Evolutionary conservation across 768 basidiomycete genomes (phyloP).

Genomic region (Lenzites betulinus): DNA sequence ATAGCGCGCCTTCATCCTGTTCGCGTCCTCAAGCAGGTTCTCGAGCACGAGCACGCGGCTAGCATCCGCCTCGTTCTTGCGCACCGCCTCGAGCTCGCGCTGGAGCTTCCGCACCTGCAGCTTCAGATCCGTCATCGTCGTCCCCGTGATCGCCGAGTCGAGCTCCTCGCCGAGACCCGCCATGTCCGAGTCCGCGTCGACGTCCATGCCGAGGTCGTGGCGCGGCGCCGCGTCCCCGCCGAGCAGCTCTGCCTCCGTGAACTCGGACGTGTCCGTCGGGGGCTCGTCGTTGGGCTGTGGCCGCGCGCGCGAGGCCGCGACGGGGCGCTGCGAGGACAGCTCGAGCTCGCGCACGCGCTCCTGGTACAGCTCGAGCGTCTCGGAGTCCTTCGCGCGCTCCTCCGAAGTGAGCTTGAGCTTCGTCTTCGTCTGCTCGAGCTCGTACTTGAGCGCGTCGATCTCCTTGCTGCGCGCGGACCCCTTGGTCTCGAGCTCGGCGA

Average conservation of each 20-base stretch:
- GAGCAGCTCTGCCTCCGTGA: constrained; percentile 50
- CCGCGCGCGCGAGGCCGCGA: constrained; percentile 32
- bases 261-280: constrained; percentile 25
- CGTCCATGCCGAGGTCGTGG: constrained; percentile 40
- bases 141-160: constrained; percentile 82
- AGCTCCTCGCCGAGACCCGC: constrained; percentile 82
- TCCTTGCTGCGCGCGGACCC: constrained; percentile 66
- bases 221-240: constrained; percentile 33
- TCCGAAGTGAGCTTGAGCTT: constrained; percentile 67
- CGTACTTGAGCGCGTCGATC: constrained; percentile 68
- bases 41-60: constrained; percentile 84
- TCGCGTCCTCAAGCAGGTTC: constrained; percentile 89
- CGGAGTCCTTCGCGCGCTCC: constrained; percentile 77
- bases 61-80: constrained; percentile 74
- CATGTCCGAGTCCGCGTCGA: constrained; percentile 43
- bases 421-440: constrained; percentile 73
- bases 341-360: constrained; percentile 91
- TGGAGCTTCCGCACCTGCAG: constrained; percentile 81
- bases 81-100: constrained; percentile 75
- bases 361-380: constrained; percentile 86
- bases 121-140: constrained; percentile 91
- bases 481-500: constrained; percentile 78
- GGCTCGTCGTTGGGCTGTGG: constrained; percentile 12
- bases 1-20: constrained; percentile 85
- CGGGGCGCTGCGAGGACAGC: constrained; percentile 55